Base-by-base conservation (phyloP, 805 yeast species). In the Wickerhamomyces ciferrii region DNA sequence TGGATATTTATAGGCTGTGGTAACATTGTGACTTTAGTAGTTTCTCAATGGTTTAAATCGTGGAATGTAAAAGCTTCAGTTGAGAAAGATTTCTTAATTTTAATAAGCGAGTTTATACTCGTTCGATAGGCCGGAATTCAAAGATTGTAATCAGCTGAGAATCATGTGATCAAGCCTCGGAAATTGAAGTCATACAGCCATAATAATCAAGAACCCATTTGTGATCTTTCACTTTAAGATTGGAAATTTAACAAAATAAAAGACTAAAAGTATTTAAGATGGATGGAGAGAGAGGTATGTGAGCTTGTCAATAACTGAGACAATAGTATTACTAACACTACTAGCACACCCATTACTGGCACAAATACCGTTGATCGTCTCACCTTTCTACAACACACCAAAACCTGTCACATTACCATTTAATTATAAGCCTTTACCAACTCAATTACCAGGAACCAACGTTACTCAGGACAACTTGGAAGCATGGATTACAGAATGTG, bases 1-100 rank as follows among this genome's bases (percentile, higher is more conserved):
- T 79, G 76, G 54, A 91, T 75, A 62, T 90, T 84, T 38, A 91
- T 79, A 10, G 97, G 96, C 34, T 65, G 65, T n/a, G 78, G 62
- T 36, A 84, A 54, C 63, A 60, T 60, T 42, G 17, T 20, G 21
- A 4, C 17, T 6, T 37, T 37, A 4, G 11, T 20, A 14, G 9
- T 3, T 11, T 19, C 21, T 37, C 6, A 13, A 7, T 4, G 23
- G 3, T 27, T 8, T 7, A 13, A 27, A 27, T 27, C 13, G 15
- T 5, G 21, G 3, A 5, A 35, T 18, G 6, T 6, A 27, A 27
- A 13, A n/a, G n/a, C n/a, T n/a, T n/a, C n/a, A n/a, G n/a, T n/a
- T n/a, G 13, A 13, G 31, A 27, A 27, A 27, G 31, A 11, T 27
- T 9, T 27, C 15, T 7, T 6, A 23, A 23, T 23, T n/a, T 23